Evolutionary conservation across 805 yeast genomes (phyloP).

Genomic region (Sugiyamaella valdiviana): DNA sequence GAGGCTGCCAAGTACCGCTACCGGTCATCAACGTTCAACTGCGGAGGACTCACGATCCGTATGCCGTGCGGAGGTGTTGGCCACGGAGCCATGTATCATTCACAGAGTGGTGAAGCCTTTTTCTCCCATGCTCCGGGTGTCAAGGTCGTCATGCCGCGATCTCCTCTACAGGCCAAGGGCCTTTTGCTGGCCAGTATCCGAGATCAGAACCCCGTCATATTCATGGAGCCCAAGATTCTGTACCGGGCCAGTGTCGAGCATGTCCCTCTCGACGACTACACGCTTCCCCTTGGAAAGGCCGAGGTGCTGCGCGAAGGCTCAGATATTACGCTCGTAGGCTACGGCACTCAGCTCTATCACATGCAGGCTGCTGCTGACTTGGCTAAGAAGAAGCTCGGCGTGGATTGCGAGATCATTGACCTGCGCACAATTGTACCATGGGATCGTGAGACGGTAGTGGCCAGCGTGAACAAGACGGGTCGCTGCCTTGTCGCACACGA

Average conservation of each 20-base stretch:
- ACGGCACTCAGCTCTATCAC: constrained; percentile 75
- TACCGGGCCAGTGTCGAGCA: constrained; percentile 86
- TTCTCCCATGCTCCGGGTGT: constrained; percentile 91
- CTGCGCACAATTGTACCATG: constrained; percentile 89
- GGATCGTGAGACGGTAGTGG: constrained; percentile 74
- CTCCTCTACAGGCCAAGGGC: constrained; percentile 89
- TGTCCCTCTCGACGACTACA: constrained; percentile 71
- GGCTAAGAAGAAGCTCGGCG: constrained; percentile 71
- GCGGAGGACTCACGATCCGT: constrained; percentile 88
- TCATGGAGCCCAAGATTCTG: constrained; percentile 83
- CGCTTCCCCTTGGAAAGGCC: constrained; percentile 82
- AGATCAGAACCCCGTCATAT: constrained; percentile 91
- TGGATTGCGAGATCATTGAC: constrained; percentile 79
- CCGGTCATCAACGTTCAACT: constrained; percentile 86
- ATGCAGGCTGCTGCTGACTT: constrained; percentile 76
- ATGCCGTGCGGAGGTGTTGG: constrained; percentile 98
- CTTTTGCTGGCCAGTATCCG: constrained; percentile 83
- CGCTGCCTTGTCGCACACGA: constrained; percentile 81
- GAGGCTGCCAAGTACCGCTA: constrained; percentile 94
- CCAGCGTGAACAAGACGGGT: constrained; percentile 83
- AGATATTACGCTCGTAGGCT: constrained; percentile 76
- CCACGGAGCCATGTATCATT: constrained; percentile 95
- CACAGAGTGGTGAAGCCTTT: constrained; percentile 92
- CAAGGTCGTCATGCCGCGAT: constrained; percentile 83
- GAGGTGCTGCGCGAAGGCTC: constrained; percentile 78